A percentile compares a stretch with the other conserved stretches of the same genome.
Conservation (phyloP, 352 stramenopile species). For the Thalassiosira tumida region DNA sequence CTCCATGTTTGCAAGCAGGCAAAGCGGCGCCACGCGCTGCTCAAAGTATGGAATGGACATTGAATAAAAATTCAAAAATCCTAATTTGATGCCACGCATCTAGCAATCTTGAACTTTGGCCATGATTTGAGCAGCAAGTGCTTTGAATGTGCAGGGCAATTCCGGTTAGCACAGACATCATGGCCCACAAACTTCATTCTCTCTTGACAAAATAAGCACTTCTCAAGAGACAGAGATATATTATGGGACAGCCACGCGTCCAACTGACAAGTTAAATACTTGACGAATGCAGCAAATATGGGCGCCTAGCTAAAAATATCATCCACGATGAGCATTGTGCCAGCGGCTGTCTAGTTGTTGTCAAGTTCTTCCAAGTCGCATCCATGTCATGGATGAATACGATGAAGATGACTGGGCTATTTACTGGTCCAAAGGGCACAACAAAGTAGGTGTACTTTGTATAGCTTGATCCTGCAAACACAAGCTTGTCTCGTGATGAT, state of each 20-base stretch:
- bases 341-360: conserved; percentile 2
- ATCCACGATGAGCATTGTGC: conserved; percentile 67
- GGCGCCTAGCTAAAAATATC: conserved; percentile 65
- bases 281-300: background rate
- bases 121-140: conserved; percentile 25
- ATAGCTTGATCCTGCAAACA: conserved; percentile 17
- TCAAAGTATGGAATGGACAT: conserved; percentile 64
- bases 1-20: conserved; percentile 41
- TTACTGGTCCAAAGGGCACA: conserved; percentile 65
- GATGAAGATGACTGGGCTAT: conserved; percentile 55
- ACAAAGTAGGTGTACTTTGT: conserved; percentile 48
- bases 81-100: no score
- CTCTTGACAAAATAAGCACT: conserved; percentile 28
- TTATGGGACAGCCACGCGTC: background rate
- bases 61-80: conserved; percentile 66
- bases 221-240: conserved; percentile 44
- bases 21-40: background rate
- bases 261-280: conserved; percentile 49
- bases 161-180: conserved; percentile 67
- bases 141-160: conserved; percentile 72
- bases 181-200: conserved; percentile 68
- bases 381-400: conserved; percentile 63
- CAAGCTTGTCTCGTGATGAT: conserved; percentile 51
- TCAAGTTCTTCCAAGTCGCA: conserved; percentile 45
- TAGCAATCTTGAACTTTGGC: conserved; percentile 14